These are phyloP conservation scores for Macrophomina phaseolina DNA, from an alignment of 2,329 filamentous ascomycete genomes.

Conservation along the genomic window DNA sequence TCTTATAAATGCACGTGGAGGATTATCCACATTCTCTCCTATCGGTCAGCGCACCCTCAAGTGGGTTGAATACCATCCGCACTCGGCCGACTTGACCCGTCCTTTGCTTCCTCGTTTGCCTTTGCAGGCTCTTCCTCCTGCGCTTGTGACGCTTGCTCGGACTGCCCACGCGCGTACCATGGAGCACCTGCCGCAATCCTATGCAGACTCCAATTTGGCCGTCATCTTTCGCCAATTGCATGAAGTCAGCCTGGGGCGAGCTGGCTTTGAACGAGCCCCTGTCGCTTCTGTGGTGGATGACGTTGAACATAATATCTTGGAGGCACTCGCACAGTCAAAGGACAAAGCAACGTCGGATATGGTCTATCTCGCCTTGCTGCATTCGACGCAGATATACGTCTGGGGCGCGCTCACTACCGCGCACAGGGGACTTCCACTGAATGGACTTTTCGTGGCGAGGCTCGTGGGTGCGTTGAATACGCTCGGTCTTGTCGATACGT, in stretches of 20 bases:
- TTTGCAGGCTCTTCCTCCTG: not conserved
- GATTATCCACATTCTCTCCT: not conserved
- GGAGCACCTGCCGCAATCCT: not conserved
- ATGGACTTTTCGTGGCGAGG: not conserved
- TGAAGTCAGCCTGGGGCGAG: not conserved
- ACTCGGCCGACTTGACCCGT: not conserved
- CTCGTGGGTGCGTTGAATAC: not conserved
- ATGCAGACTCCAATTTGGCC: not conserved
- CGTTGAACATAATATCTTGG: not conserved
- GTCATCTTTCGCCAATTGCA: not conserved
- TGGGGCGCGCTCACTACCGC: not conserved
- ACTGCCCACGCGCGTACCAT: not conserved
- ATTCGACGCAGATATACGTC: slow-evolving; percentile 1
- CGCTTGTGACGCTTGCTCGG: not conserved
- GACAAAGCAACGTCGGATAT: not conserved
- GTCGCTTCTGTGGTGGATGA: not conserved
- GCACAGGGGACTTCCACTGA: not conserved
- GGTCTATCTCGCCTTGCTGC: not conserved
- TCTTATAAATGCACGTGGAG: slow-evolving; percentile 3
- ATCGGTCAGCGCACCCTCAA: not conserved
- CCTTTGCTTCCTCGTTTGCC: not conserved
- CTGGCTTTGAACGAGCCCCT: no score
- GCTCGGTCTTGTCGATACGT: not conserved
- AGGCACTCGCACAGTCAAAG: not conserved
- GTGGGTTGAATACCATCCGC: slow-evolving; percentile 1